Evolutionary conservation across 2,329 filamentous ascomycete species (phyloP), one percentile per base, ranked within the genome.

Genomic region (Aureobasidium sp.): DNA sequence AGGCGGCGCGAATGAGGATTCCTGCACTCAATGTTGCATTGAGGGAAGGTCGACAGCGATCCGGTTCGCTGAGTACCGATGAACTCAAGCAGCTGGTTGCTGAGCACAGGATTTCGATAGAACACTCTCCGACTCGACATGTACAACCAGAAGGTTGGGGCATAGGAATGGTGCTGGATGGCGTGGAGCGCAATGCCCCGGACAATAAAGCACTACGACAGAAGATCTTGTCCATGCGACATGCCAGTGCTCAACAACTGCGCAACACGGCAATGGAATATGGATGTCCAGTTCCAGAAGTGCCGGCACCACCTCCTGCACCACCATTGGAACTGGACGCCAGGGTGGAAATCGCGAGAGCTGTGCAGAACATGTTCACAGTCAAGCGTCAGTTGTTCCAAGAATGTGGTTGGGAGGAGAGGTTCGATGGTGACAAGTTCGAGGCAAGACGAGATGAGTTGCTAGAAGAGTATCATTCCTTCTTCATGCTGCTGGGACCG

Each of bases 351-450:
- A 42, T 62, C 8, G 52, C 61, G 11, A 62, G 45, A 20, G 53
- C 61, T 9, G 61, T 62, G 27, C 52, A 51, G 36, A 58, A 62
- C 39, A 55, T 55, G 31, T 62, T 57, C 31, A 27, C 44, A 1
- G 48, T 34, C 36, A 62, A 62, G 22, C 52, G 61, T 14, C 55
- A 52, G 25, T 15, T 62, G 37, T 62, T 58, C 45, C 20, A 36
- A 25, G 36, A 58, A 2, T 62, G 61, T 44, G 61, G 53, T 1
- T 60, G 57, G 57, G 57, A 36, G 36, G 45, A 60, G 5, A n/a
- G 20, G 14, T 62, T 58, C n/a, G n/a, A 42, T 1, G 52, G 45
- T n/a, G 61, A 62, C 5, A 53, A 58, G 53, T 62, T 62, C 34
- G 61, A 58, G 39, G 29, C 44, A 25, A 57, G 20, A 31, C 25